phyloP scores from a whole-genome alignment of 2,329 filamentous ascomycete genomes.

The Lecanosticta acicola region DNA sequence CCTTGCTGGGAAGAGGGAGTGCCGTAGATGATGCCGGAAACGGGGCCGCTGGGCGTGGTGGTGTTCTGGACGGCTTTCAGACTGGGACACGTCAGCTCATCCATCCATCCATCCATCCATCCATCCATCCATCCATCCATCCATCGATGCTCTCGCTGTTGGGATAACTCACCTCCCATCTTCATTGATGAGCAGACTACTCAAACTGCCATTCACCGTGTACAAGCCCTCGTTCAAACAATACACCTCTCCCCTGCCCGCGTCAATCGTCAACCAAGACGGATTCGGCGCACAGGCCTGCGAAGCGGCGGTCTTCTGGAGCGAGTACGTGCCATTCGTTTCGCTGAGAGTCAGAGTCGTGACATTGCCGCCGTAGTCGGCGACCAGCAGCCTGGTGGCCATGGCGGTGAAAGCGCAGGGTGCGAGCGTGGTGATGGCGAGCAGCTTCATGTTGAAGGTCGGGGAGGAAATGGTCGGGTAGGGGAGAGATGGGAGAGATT shows the following conservation, averaged over 20 bases:
- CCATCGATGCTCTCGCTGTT: constrained; percentile 47
- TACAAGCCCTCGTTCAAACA: constrained; percentile 56
- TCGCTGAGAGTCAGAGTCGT: constrained; percentile 36
- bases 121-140: background rate
- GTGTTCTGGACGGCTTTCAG: constrained; percentile 34
- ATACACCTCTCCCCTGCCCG: constrained; percentile 47
- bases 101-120: background rate
- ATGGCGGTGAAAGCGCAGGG: constrained; percentile 18
- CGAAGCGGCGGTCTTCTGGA: constrained; percentile 43
- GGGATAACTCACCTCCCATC: constrained; percentile 64
- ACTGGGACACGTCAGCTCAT: constrained; percentile 8
- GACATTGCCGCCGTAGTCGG: constrained; percentile 44
- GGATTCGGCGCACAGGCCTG: constrained; percentile 50
- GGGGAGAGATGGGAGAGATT: no score
- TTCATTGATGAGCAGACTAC: constrained; percentile 33
- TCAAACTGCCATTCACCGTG: constrained; percentile 46
- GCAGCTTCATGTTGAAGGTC: background rate
- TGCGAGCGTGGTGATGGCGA: constrained; percentile 10
- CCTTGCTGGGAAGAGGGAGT: constrained; percentile 29
- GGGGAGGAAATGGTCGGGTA: no score
- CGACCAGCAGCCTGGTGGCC: constrained; percentile 38
- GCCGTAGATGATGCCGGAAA: constrained; percentile 40
- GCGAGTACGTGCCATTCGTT: constrained; percentile 29
- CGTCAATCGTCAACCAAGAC: constrained; percentile 57
- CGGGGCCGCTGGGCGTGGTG: constrained; percentile 36